Evolutionary conservation across 2,329 filamentous ascomycete species (phyloP), one percentile per base, ranked within the genome.

Genomic region (Epichloe glyceriae): DNA sequence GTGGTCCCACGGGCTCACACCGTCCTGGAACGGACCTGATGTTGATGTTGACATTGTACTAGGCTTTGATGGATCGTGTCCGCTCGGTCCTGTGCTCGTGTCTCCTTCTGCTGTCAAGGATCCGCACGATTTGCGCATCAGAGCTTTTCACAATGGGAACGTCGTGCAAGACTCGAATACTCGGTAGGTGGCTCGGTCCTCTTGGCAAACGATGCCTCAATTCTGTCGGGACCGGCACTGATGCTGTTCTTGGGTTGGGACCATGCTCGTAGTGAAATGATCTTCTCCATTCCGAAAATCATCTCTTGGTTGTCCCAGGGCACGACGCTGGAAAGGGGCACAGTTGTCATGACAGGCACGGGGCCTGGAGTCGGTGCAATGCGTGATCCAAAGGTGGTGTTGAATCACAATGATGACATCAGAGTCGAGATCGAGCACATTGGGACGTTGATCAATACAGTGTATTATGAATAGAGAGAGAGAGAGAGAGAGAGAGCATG

Each of bases 271-370:
- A 61, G 56, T 4, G 66, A 71, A 38, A 78, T 80, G 76, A 76
- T 82, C 52, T 83, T 83, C 58, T 69, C 69, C 46, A 70, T 82
- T 34, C 71, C 70, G 46, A 70, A 77, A 64, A 76, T 73, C 6
- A 75, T 83, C 53, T 65, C 75, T 0, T 78, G 79, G 59, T 60
- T 82, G 34, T 79, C 75, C 57, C 72, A 73, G 55, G 79, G 79
- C 12, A 80, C 77, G 11, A 83, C 80, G 1, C 62, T 83, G 47
- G 60, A 79, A 47, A 75, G 74, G 2, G 80, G 79, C 7, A 78
- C 82, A 60, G 46, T 83, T 40, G 79, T 84, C 52, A 80, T 82
- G 58, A 83, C 79, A 5, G 80, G 80, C 52, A 83, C 80, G 66
- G 65, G 64, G 0, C 63, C 66, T 0, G 71, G 22, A 8, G 70